Evolutionary conservation across 2,329 filamentous ascomycete species (phyloP).

Genomic region (Aspergillus floridensis): DNA sequence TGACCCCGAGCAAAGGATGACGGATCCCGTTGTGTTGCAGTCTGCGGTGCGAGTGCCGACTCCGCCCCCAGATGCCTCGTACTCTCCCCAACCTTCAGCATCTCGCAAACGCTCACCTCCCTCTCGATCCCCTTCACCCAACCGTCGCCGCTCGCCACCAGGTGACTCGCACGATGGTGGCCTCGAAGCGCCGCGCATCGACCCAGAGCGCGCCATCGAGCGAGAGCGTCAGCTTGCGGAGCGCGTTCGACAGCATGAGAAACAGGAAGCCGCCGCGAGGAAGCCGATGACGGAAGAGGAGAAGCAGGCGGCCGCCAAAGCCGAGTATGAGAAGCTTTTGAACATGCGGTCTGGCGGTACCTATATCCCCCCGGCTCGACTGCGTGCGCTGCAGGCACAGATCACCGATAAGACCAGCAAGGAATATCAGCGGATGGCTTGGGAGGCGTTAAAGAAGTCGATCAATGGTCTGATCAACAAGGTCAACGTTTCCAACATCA

Average conservation of each 20-base stretch:
- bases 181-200: conserved; percentile 48
- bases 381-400: conserved; percentile 89
- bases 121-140: conserved; percentile 53
- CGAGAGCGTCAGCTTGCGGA: conserved; percentile 52
- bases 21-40: conserved; percentile 49
- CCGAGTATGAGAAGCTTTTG: conserved; percentile 88
- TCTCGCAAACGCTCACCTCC: conserved; percentile 58
- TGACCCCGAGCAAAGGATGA: conserved; percentile 32
- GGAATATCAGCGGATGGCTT: conserved; percentile 98
- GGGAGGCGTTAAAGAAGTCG: conserved; percentile 97
- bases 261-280: conserved; percentile 42
- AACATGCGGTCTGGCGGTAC: conserved; percentile 93
- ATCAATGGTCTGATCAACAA: conserved; percentile 99
- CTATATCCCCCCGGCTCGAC: conserved; percentile 88
- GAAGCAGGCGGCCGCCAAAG: conserved; percentile 83
- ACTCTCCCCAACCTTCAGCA: conserved; percentile 48
- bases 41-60: conserved; percentile 61
- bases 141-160: conserved; percentile 50
- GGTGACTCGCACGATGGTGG: conserved; percentile 33
- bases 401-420: conserved; percentile 96
- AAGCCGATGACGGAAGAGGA: conserved; percentile 69
- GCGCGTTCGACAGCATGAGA: conserved; percentile 53
- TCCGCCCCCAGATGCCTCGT: conserved; percentile 49
- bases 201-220: conserved; percentile 50
- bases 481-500: conserved; percentile 97